Conservation (phyloP, 1,284 basidiomycete genomes). For the Rhodotorula sp. region DNA sequence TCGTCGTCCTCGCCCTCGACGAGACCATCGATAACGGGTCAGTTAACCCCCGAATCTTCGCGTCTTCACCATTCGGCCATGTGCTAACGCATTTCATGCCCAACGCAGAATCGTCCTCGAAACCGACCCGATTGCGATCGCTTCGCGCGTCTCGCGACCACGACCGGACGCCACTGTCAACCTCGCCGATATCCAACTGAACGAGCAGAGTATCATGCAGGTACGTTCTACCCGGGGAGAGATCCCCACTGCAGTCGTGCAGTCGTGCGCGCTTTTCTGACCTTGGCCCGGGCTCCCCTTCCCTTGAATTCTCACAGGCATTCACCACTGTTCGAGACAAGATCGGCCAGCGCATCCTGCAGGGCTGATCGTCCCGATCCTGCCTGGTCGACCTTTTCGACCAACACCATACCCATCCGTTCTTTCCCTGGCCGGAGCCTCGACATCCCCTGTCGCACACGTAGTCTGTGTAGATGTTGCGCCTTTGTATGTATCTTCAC, state of each 20-base stretch:
- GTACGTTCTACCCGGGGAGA: slow-evolving; percentile 56
- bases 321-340: slow-evolving; percentile 83
- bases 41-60: slow-evolving; percentile 8
- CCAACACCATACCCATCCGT: neutral
- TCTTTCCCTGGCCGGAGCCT: too few relatives aligned
- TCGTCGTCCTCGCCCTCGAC: slow-evolving; percentile 89
- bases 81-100: neutral
- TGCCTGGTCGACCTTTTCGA: neutral
- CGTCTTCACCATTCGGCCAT: neutral
- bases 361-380: slow-evolving; percentile 5
- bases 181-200: slow-evolving; percentile 91
- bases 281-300: neutral
- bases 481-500: too few relatives aligned
- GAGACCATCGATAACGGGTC: slow-evolving; percentile 98
- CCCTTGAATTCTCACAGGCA: slow-evolving; percentile 17
- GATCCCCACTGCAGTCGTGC: too few relatives aligned
- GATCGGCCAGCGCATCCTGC: slow-evolving; percentile 61
- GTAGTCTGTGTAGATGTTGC: too few relatives aligned
- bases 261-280: neutral
- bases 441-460: too few relatives aligned
- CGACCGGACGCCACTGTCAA: slow-evolving; percentile 69
- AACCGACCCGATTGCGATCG: slow-evolving; percentile 91
- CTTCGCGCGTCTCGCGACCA: slow-evolving; percentile 88
- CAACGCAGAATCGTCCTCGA: slow-evolving; percentile 84
- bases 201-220: slow-evolving; percentile 92